Evolutionary conservation across 2,329 filamentous ascomycete species (phyloP), one percentile per base, ranked within the genome.

Genomic region (Torrubiellomyces zombiae): DNA sequence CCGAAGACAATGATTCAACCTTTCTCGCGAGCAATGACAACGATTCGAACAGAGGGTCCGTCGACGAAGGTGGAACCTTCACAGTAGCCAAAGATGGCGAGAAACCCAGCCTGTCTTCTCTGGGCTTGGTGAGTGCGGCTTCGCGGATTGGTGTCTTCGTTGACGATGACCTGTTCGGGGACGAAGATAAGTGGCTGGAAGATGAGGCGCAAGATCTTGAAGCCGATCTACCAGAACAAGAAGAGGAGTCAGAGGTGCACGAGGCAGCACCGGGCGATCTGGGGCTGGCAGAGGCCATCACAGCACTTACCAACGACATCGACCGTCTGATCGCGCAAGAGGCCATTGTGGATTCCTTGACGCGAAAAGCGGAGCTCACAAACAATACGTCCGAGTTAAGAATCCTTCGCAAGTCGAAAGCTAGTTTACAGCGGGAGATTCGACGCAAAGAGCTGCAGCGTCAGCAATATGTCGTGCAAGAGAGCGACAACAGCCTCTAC

Each of bases 401-500:
- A 17, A 95, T 98, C 32, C 51, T 98, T 25, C 73, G 77, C 27
- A 98, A 98, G 48, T 94, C 83, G 1, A 93, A 89, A 48, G 75
- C 83, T 16, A 98, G 89, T 48, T 56, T 98, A 29, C 79, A 92
- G 42, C 67, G 89, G 36, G 89, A 98, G 48, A 83, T 95, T 27
- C 70, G 82, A 28, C 73, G 85, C 17, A 98, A 95, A 46, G 86
- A 95, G 50, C 67, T 98, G 42, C 89, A 98, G 47, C 69, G 85
- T 26, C 89, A 93, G 48, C 91, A 98, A 46, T 98, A 98, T 39
- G 81, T 92, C 22, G 73, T 95, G 6, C 89, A 98, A 50, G 89
- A 98, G 51, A 94, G 83, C 43, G 91, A 98, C 47, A 98, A 93
- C 48, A 93, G 83, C 47, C 60, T 98, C 14, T 95, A 92, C 42